Base-by-base conservation (phyloP, 1,284 basidiomycete species). In the Flammula alnicola region DNA sequence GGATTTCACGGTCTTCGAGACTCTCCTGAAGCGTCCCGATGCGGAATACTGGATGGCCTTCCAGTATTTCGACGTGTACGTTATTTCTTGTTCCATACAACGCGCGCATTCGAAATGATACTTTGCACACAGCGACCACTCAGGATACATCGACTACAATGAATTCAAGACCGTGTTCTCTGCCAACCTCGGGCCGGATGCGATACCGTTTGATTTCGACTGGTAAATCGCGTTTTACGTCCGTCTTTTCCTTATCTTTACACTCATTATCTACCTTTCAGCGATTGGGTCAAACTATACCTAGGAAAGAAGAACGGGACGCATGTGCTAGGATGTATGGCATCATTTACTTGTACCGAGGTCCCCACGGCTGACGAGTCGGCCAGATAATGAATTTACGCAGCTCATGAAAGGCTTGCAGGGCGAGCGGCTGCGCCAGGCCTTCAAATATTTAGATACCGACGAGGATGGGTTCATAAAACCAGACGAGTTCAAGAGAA, bases 31-130 rank as follows among this genome's bases (percentile, higher is more conserved):
- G 69, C 78, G 93, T 61, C 89, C 93, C 35, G 93, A 96, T 70
- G 93, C 94, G 27, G 93, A 95, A 67, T 95, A 95, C 69, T 92
- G 91, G 82, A 94, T 97, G 67, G 95, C 95, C 20, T 98, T 98
- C 77, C 87, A 91, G 65, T 95, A 93, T 66, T 98, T 98, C 67
- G 95, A 98, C 70, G 87, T 88, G 93, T 94, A 73, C 65, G 91
- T 79, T 26, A 14, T 17, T 26, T 12, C 25, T 49, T 20, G 33
- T 26, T 36, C 22, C 22, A 33, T 19, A 51, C 35, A 11, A 11
- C 38, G 7, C 31, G 30, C 38, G 5, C 44, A 14, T 22, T 8
- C 11, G 5, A 19, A 22, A 40, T 52, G 16, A 47, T 47, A 47
- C 31, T 35, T 39, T 52, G 30, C 57, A 40, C 47, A 32, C 64